Base-by-base conservation (phyloP, 2,329 filamentous ascomycete species). In the Neoascochyta sp. region DNA sequence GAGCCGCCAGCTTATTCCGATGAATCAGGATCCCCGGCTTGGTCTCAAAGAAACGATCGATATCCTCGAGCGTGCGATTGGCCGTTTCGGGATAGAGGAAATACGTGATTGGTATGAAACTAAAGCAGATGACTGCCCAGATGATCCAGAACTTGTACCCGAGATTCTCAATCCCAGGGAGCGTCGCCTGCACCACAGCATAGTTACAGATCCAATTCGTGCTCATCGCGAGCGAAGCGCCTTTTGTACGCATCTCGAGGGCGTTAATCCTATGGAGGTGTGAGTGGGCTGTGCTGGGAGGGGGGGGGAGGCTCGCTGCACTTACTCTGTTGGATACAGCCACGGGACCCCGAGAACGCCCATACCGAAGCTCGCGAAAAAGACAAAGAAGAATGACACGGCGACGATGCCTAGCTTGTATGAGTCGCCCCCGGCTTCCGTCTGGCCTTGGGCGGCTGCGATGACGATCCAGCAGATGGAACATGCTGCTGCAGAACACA, bases 141-240 rank as follows among this genome's bases (percentile, higher is more conserved):
- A 76, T 65, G 18, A 76, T 65, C 57, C 69, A 77, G 30, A 71
- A 76, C 31, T 66, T 67, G 64, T 71, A 77, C 4, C 67, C 61
- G 0, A 76, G 57, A 13, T 66, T 69, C 13, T 65, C 52, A 11
- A 60, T 54, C 4, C 54, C 57, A 3, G 55, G 55, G 6, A 57
- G 45, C 5, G 57, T 60, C 8, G 52, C 54, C 38, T 60, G 52
- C 0, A 60, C 55, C 10, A 60, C 54, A 0, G 39, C 50, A 12
- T 56, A 60, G 20, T 59, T 59, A 34, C 42, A 53, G 14, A 60
- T 58, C 55, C 57, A 60, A 23, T 60, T 58, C 1, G 53, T 57
- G 5, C 35, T 36, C 52, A 58, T 59, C 5, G 57, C 55, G 2
- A 60, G 36, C 1, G 54, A 57, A 4, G 57, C 55, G 9, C 57